These are phyloP conservation scores for Starmerella bombicola DNA, from an alignment of 805 yeast genomes.

Conservation along the genomic window DNA sequence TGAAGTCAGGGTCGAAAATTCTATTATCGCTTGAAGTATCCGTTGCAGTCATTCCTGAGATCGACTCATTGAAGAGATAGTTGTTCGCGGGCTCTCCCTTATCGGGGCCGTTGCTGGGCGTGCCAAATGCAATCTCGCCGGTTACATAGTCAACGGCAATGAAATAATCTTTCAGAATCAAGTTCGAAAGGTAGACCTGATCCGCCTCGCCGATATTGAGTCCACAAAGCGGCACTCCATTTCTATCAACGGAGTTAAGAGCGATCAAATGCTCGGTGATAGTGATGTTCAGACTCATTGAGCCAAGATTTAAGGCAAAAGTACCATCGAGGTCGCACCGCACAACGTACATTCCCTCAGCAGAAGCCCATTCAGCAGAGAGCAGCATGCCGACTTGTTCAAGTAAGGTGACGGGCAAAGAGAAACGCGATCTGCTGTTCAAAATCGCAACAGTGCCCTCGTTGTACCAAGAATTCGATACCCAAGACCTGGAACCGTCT, in stretches of 20 bases:
- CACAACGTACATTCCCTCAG: slow-evolving; percentile 5
- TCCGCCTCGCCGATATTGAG: slow-evolving; percentile 8
- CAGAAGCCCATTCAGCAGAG: slow-evolving; percentile 9
- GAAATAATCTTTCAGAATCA: slow-evolving; percentile 7
- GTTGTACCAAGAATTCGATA: background rate
- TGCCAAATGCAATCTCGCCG: slow-evolving; percentile 9
- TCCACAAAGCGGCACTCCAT: slow-evolving; percentile 8
- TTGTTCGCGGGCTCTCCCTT: background rate
- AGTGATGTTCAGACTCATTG: background rate
- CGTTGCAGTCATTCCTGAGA: background rate
- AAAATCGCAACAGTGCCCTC: slow-evolving; percentile 5
- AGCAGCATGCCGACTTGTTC: slow-evolving; percentile 3
- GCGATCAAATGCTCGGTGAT: slow-evolving; percentile 3
- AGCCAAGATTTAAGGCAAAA: background rate
- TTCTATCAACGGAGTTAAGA: background rate
- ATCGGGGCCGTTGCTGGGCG: background rate
- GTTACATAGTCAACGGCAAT: slow-evolving; percentile 13
- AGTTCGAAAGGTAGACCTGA: slow-evolving; percentile 9
- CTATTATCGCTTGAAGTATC: too few relatives aligned
- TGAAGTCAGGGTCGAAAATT: background rate
- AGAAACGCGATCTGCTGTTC: slow-evolving; percentile 5
- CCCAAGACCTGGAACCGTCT: background rate
- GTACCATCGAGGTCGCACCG: slow-evolving; percentile 5
- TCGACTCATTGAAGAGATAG: background rate
- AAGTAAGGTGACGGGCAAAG: slow-evolving; percentile 8